A percentile compares a stretch with the other conserved stretches of the same genome.
Conservation (phyloP, 495 filamentous ascomycete genomes). For the Annulohypoxylon bovei region DNA sequence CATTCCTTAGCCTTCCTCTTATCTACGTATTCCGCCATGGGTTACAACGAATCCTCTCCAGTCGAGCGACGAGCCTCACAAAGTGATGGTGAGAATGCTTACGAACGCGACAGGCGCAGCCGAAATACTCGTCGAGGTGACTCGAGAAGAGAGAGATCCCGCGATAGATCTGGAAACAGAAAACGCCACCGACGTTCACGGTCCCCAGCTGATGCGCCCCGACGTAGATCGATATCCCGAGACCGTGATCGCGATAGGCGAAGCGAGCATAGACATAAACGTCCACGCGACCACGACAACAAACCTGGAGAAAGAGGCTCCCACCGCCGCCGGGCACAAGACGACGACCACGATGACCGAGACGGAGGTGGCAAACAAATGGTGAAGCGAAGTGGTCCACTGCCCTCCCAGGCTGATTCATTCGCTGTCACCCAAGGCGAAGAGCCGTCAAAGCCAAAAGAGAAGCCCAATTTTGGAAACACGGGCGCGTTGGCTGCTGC, state of each 20-base stretch:
- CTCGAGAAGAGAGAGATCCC: constrained; percentile 37
- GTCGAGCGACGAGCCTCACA: constrained; percentile 26
- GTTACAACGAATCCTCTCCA: constrained; percentile 22
- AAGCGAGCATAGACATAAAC: constrained; percentile 28
- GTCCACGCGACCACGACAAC: constrained; percentile 39
- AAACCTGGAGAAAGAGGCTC: constrained; percentile 24
- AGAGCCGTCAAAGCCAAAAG: constrained; percentile 70
- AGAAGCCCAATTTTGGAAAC: constrained; percentile 86
- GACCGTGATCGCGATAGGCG: constrained; percentile 35
- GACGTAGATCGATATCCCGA: constrained; percentile 48
- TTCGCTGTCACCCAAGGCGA: constrained; percentile 66
- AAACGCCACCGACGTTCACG: constrained; percentile 49
- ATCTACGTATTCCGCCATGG: constrained; percentile 18
- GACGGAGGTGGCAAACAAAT: constrained; percentile 35
- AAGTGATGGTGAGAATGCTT: constrained; percentile 33
- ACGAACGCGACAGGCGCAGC: constrained; percentile 36
- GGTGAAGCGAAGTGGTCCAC: constrained; percentile 62
- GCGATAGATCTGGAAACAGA: constrained; percentile 44
- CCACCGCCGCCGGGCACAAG: constrained; percentile 31
- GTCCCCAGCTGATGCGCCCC: constrained; percentile 46
- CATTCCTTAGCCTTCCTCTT: background rate
- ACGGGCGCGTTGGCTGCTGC: constrained; percentile 87
- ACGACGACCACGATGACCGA: constrained; percentile 30
- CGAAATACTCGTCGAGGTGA: constrained; percentile 32
- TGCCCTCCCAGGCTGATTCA: constrained; percentile 77